phyloP scores from a whole-genome alignment of 257 asterid genomes.

The Rubia yunnanensis region DNA sequence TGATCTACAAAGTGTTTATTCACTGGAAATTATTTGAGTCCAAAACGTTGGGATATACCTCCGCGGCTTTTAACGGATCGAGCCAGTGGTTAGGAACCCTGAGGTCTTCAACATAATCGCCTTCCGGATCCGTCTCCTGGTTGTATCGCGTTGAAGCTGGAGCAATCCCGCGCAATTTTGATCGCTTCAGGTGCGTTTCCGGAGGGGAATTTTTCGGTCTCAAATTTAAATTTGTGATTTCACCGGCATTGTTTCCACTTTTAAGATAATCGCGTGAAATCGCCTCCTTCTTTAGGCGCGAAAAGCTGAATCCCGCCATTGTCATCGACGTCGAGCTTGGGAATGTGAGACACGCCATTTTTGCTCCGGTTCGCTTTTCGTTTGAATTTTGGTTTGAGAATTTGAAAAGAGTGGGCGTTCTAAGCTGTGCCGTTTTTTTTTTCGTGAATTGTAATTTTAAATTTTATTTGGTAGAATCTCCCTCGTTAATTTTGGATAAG shows the following conservation, averaged over 20 bases:
- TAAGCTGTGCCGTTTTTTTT: background rate
- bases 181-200: slow-evolving; percentile 5
- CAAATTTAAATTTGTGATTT: background rate
- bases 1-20: too few relatives aligned
- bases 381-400: background rate
- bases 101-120: slow-evolving; percentile 40
- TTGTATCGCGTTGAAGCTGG: slow-evolving; percentile 23
- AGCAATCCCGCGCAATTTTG: slow-evolving; percentile 5
- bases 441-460: background rate
- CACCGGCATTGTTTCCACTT: slow-evolving; percentile 8
- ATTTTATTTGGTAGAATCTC: background rate
- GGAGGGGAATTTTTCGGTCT: slow-evolving; percentile 10
- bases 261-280: background rate
- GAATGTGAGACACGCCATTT: slow-evolving; percentile 5
- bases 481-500: slow-evolving; percentile 1
- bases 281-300: background rate
- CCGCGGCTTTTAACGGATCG: slow-evolving; percentile 56
- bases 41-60: slow-evolving; percentile 32
- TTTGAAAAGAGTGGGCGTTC: background rate
- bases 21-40: background rate
- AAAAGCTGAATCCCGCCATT: background rate
- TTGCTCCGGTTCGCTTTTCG: background rate
- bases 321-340: background rate
- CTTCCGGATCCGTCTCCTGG: slow-evolving; percentile 26
- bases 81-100: slow-evolving; percentile 68